Evolutionary conservation across 257 asterid species (phyloP).

Genomic region (Capsicum rhomboideum): DNA sequence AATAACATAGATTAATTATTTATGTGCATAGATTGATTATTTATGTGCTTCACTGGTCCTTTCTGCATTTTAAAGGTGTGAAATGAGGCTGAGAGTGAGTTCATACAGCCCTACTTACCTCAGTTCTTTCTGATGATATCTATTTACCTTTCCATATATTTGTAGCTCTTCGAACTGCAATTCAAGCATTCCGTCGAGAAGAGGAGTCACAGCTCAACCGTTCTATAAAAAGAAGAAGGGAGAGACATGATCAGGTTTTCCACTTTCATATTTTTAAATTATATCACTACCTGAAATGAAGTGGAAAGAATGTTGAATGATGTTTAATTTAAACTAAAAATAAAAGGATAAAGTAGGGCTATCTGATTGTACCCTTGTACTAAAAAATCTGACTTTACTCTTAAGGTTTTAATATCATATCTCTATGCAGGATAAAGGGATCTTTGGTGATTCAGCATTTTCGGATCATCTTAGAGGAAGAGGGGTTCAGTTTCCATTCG

Average conservation of each 20-base stretch:
- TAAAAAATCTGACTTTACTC: neutral
- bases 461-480: slow-evolving; percentile 52
- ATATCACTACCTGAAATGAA: neutral
- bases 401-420: neutral
- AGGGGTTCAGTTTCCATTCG: slow-evolving; percentile 91
- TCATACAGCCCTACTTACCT: neutral
- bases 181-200: slow-evolving; percentile 81
- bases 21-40: neutral
- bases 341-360: neutral
- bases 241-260: slow-evolving; percentile 58
- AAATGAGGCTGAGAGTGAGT: neutral
- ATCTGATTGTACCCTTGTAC: neutral
- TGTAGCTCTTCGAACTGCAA: slow-evolving; percentile 82
- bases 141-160: neutral
- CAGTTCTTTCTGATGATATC: neutral
- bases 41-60: neutral
- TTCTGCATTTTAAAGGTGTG: neutral
- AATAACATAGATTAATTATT: neutral
- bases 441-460: slow-evolving; percentile 42
- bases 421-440: slow-evolving; percentile 55
- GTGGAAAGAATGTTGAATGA: neutral
- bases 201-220: slow-evolving; percentile 57
- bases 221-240: slow-evolving; percentile 61
- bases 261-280: neutral
- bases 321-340: neutral